These are phyloP conservation scores for Aspergillus olivimuriae DNA, from an alignment of 495 filamentous ascomycete species.

Conservation along the genomic window DNA sequence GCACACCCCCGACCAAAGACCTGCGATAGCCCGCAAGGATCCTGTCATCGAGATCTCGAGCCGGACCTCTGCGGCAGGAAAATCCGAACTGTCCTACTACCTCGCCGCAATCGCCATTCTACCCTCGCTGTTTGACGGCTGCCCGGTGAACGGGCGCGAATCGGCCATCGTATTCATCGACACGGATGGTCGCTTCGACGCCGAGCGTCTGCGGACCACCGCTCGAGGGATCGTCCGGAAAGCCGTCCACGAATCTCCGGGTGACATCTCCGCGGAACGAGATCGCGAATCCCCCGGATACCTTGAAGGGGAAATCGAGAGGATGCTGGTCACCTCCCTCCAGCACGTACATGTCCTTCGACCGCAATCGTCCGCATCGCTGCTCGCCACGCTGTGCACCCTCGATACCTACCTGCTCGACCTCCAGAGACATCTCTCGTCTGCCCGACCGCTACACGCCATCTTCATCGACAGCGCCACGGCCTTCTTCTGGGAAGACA, in stretches of 20 bases:
- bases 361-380: conserved; percentile 44
- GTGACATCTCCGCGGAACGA: not conserved
- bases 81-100: conserved; percentile 65
- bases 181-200: conserved; percentile 59
- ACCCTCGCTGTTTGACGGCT: conserved; percentile 30
- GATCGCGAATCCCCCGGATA: not conserved
- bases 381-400: conserved; percentile 44
- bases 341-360: conserved; percentile 50
- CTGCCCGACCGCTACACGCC: conserved; percentile 38
- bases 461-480: conserved; percentile 49
- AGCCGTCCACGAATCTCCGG: not conserved
- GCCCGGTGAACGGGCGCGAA: conserved; percentile 37
- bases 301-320: conserved; percentile 17
- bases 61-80: conserved; percentile 48
- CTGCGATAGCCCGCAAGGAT: conserved; percentile 9
- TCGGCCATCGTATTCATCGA: conserved; percentile 67
- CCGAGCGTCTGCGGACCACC: conserved; percentile 46
- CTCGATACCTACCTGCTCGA: conserved; percentile 50
- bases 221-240: conserved; percentile 20
- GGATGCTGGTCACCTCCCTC: conserved; percentile 28
- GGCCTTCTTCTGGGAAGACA: conserved; percentile 54
- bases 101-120: conserved; percentile 54
- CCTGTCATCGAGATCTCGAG: conserved; percentile 55
- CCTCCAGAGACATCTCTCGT: conserved; percentile 39
- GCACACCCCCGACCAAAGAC: not conserved